These are phyloP conservation scores for Grifola frondosa DNA, from an alignment of 1,284 basidiomycete species.

Conservation along the genomic window DNA sequence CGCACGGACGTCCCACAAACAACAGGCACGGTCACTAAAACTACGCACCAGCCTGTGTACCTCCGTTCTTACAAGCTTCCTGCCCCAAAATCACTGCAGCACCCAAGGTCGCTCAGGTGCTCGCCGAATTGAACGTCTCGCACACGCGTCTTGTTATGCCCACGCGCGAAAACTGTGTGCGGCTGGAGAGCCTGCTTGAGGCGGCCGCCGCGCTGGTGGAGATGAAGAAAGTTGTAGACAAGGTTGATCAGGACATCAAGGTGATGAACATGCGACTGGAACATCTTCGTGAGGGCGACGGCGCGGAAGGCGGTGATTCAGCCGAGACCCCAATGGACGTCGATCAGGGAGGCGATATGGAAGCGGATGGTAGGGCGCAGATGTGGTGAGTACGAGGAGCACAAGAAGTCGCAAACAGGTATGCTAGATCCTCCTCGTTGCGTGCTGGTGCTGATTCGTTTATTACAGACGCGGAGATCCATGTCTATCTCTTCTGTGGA, in stretches of 20 bases:
- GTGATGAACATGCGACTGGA: slow-evolving; percentile 68
- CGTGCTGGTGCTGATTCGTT: slow-evolving; percentile 1
- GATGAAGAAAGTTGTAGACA: slow-evolving; percentile 85
- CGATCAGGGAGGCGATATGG: slow-evolving; percentile 34
- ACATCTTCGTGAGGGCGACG: slow-evolving; percentile 45
- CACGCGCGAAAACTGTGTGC: slow-evolving; percentile 74
- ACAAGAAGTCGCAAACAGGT: slow-evolving; percentile 60
- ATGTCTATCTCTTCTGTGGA: slow-evolving; percentile 32
- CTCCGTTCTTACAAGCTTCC: slow-evolving; percentile 85
- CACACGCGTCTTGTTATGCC: slow-evolving; percentile 86
- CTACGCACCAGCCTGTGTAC: slow-evolving; percentile 73
- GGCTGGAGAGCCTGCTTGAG: slow-evolving; percentile 72
- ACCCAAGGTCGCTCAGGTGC: slow-evolving; percentile 69
- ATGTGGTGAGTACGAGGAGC: slow-evolving; percentile 63
- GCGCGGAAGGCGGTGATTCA: slow-evolving; percentile 34
- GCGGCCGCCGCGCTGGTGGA: slow-evolving; percentile 77
- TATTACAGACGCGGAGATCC: slow-evolving; percentile 52
- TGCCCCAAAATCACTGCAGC: slow-evolving; percentile 72
- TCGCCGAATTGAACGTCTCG: slow-evolving; percentile 76
- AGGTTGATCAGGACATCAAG: slow-evolving; percentile 80
- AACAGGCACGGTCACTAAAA: slow-evolving; percentile 61
- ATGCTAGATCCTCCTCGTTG: slow-evolving; percentile 22
- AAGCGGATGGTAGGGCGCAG: slow-evolving; percentile 56
- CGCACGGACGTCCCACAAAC: slow-evolving; percentile 59
- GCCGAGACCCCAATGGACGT: slow-evolving; percentile 32